Conservation (phyloP, 2,329 filamentous ascomycete genomes). For the Pestalotiopsis sp. region DNA sequence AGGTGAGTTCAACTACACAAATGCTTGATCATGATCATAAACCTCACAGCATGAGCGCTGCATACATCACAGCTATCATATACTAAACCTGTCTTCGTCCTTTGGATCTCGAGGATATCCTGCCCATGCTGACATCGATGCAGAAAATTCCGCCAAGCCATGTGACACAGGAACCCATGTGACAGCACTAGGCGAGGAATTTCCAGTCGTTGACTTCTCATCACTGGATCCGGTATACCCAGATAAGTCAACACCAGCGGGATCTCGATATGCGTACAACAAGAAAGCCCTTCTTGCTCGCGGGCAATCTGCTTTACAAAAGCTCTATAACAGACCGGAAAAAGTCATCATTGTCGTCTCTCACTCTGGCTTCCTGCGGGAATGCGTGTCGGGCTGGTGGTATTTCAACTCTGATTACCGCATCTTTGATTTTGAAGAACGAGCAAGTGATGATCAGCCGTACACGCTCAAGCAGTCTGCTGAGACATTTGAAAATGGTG, state of each 20-base stretch:
- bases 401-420: slow-evolving; percentile 68
- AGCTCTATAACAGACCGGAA: slow-evolving; percentile 57
- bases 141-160: slow-evolving; percentile 57
- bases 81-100: background rate
- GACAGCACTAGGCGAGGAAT: slow-evolving; percentile 45
- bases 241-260: slow-evolving; percentile 58
- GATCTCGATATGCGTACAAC: slow-evolving; percentile 54
- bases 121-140: background rate
- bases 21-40: background rate
- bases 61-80: no score
- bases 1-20: slow-evolving; percentile 42
- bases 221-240: slow-evolving; percentile 63
- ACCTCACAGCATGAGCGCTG: background rate
- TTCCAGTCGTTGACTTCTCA: slow-evolving; percentile 60
- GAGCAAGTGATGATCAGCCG: slow-evolving; percentile 27
- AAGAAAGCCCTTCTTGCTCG: slow-evolving; percentile 56
- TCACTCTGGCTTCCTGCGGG: slow-evolving; percentile 66
- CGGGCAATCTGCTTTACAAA: slow-evolving; percentile 52
- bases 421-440: slow-evolving; percentile 55
- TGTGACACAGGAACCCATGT: slow-evolving; percentile 65
- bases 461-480: slow-evolving; percentile 50
- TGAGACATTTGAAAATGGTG: slow-evolving; percentile 47
- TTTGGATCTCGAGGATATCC: background rate
- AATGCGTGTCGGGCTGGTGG: slow-evolving; percentile 56
- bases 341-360: slow-evolving; percentile 67